Conservation (phyloP, 495 filamentous ascomycete species). For the Xanthoparmelia taractica region DNA sequence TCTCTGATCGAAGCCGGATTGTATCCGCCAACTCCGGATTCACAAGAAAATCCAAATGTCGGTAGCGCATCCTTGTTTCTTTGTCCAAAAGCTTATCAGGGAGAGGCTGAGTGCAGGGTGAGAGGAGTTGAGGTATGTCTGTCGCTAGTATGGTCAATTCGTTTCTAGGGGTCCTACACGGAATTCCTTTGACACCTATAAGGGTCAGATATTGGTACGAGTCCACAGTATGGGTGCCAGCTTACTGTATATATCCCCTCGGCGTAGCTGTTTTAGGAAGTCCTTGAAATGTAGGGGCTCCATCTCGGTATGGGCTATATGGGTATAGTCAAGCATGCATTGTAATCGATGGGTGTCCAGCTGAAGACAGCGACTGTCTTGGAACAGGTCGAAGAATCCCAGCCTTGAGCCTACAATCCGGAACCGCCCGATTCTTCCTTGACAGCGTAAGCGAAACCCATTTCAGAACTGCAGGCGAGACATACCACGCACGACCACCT, state of each 20-base stretch:
- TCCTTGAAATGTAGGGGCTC: constrained; percentile 47
- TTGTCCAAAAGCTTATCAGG: constrained; percentile 57
- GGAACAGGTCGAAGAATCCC: constrained; percentile 71
- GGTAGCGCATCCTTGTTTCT: constrained; percentile 57
- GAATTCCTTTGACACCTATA: constrained; percentile 59
- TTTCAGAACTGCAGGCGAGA: not conserved
- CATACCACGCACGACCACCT: constrained; percentile 39
- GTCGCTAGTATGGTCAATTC: constrained; percentile 68
- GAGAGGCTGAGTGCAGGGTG: constrained; percentile 67
- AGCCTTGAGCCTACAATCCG: constrained; percentile 61
- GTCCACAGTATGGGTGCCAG: constrained; percentile 16
- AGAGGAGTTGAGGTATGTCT: constrained; percentile 59
- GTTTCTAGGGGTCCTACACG: constrained; percentile 62
- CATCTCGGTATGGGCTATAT: constrained; percentile 38
- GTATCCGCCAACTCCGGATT: constrained; percentile 57
- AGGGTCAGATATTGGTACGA: constrained; percentile 20
- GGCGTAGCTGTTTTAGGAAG: constrained; percentile 49
- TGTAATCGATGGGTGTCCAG: constrained; percentile 48
- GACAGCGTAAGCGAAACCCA: constrained; percentile 14
- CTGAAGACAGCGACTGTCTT: constrained; percentile 46
- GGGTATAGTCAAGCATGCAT: constrained; percentile 58
- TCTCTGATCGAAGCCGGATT: constrained; percentile 61
- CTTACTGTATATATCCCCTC: constrained; percentile 75
- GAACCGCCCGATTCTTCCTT: constrained; percentile 59
- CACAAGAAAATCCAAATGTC: constrained; percentile 75